phyloP scores from a whole-genome alignment of 2,329 filamentous ascomycete species.

The Emmonsiellopsis sp. region DNA sequence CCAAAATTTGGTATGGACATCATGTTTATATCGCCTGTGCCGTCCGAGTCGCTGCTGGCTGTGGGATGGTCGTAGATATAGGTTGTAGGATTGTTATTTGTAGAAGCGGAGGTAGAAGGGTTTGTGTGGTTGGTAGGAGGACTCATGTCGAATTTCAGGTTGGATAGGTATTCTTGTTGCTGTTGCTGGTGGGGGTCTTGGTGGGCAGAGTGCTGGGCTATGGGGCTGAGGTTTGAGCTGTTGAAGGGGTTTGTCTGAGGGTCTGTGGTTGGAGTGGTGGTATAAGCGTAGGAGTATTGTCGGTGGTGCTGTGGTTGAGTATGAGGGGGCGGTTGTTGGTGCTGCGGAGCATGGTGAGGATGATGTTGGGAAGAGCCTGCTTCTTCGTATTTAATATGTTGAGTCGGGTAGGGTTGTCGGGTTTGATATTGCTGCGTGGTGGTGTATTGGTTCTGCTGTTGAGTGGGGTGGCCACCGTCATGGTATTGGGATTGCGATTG shows the following conservation, averaged over 20 bases:
- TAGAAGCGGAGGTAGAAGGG: not conserved
- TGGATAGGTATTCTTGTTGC: constrained; percentile 18
- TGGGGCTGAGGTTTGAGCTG: not conserved
- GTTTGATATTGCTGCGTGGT: not conserved
- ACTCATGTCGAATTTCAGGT: constrained; percentile 47
- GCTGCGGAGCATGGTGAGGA: not conserved
- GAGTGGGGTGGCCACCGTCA: not conserved
- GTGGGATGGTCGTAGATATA: not conserved
- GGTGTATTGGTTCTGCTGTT: not conserved
- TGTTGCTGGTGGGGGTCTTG: constrained; percentile 1
- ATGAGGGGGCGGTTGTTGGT: not conserved
- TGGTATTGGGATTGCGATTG: not conserved
- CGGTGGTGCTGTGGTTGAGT: not conserved
- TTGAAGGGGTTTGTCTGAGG: not conserved
- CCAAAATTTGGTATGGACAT: constrained; percentile 22
- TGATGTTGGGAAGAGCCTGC: not conserved
- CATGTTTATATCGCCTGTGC: constrained; percentile 20
- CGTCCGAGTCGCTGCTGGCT: constrained; percentile 16
- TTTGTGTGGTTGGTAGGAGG: constrained; percentile 13
- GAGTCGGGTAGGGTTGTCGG: not conserved
- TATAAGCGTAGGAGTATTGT: not conserved
- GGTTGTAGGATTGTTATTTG: not conserved
- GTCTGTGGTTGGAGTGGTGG: not conserved
- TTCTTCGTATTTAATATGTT: not conserved
- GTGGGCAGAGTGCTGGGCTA: not conserved